Evolutionary conservation across 2,329 filamentous ascomycete species (phyloP).

Genomic region (Bertia moriformis): DNA sequence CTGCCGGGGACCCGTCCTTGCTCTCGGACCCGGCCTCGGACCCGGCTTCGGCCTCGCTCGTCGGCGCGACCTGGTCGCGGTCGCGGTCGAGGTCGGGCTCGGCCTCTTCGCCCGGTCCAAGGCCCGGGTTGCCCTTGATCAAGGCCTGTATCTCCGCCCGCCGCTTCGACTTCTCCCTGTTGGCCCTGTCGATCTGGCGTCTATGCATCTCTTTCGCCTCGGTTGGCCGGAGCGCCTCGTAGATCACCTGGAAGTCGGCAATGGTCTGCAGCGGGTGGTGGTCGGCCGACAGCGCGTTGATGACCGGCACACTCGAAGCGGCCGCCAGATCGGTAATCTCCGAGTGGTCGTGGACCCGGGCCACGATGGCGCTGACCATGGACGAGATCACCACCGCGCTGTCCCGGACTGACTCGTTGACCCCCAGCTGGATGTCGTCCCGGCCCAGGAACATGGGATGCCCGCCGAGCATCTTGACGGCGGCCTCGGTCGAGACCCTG

Average conservation of each 20-base stretch:
- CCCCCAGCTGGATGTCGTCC: conserved; percentile 87
- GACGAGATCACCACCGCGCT: conserved; percentile 87
- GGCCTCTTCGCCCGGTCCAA: too few species aligned
- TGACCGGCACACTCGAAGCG: conserved; percentile 64
- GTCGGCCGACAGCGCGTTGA: conserved; percentile 76
- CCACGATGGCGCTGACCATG: conserved; percentile 74
- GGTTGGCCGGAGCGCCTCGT: conserved; percentile 52
- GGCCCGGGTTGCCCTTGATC: too few species aligned
- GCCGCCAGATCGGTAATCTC: conserved; percentile 59
- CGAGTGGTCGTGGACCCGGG: conserved; percentile 63
- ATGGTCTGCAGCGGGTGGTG: conserved; percentile 91
- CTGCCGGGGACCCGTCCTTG: not conserved
- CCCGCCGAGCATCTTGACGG: conserved; percentile 74
- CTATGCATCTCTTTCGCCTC: conserved; percentile 1
- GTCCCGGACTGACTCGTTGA: conserved; percentile 90
- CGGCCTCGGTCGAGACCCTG: conserved; percentile 82
- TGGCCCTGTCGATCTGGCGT: too few species aligned
- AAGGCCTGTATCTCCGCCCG: too few species aligned
- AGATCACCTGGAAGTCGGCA: conserved; percentile 82
- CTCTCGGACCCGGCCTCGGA: too few species aligned
- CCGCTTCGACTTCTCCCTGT: too few species aligned
- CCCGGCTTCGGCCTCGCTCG: not conserved
- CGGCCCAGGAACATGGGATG: conserved; percentile 94
- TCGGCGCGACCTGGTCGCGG: too few species aligned
- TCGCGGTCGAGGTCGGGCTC: too few species aligned